A percentile compares a stretch with the other conserved stretches of the same genome.
Conservation (phyloP, 164 flowering plant species). For the Annona cherimola region DNA sequence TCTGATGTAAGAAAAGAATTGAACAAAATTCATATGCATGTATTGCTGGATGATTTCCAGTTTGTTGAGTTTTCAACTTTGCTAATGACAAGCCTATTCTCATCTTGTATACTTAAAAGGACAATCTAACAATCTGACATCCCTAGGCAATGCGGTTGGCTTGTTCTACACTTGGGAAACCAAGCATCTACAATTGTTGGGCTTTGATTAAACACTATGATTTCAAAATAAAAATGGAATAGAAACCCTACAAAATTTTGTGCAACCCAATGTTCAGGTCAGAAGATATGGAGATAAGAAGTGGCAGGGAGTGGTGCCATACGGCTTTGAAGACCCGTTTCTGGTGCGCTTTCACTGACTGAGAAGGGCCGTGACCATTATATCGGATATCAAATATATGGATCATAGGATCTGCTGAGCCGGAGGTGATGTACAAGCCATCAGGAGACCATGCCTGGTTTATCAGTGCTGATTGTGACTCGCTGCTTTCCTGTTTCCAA, state of each 20-base stretch:
- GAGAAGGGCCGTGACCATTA: constrained; percentile 58
- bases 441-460: constrained; percentile 97
- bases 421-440: constrained; percentile 75
- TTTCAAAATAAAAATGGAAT: no score
- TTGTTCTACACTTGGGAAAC: no score
- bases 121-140: no score
- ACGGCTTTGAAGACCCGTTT: constrained; percentile 87
- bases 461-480: constrained; percentile 86
- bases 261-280: constrained; percentile 82
- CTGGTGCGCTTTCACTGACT: constrained; percentile 83
- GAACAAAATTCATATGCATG: no score
- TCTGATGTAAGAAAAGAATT: no score
- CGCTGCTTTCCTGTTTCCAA: constrained; percentile 93
- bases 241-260: constrained; percentile 27
- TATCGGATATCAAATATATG: constrained; percentile 90
- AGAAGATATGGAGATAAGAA: constrained; percentile 84
- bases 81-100: no score
- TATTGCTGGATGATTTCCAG: no score
- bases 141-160: no score
- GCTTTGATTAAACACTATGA: no score
- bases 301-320: constrained; percentile 75
- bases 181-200: no score
- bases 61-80: no score
- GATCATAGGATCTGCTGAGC: constrained; percentile 83
- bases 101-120: no score